Conservation (phyloP, 305 asterid genomes). For the Coffea humblotiana region DNA sequence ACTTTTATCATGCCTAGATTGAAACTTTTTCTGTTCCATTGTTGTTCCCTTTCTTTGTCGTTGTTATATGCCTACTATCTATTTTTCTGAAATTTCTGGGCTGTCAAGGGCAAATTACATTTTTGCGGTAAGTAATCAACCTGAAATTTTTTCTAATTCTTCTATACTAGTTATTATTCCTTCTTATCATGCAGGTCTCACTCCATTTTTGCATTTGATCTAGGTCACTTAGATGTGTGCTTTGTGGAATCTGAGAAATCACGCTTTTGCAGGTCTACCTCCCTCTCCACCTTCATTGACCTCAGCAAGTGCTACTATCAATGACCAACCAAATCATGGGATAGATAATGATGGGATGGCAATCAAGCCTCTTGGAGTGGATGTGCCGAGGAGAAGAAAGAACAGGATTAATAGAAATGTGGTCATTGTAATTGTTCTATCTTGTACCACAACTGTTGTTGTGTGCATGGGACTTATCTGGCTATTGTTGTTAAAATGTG, state of each 20-base stretch:
- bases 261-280: slow-evolving; percentile 68
- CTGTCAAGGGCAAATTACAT: background rate
- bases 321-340: slow-evolving; percentile 45
- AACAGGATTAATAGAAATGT: slow-evolving; percentile 41
- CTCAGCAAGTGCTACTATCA: slow-evolving; percentile 48
- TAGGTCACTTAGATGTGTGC: slow-evolving; percentile 14
- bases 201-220: background rate
- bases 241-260: slow-evolving; percentile 21
- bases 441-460: slow-evolving; percentile 66
- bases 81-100: background rate
- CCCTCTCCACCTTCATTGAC: slow-evolving; percentile 81
- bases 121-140: background rate
- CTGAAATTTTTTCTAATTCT: background rate
- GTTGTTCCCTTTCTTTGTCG: background rate
- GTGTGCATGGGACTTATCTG: slow-evolving; percentile 57
- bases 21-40: background rate
- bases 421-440: slow-evolving; percentile 54
- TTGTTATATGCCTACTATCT: background rate
- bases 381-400: slow-evolving; percentile 54
- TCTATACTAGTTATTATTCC: background rate
- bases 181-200: background rate
- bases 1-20: background rate
- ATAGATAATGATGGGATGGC: slow-evolving; percentile 40
- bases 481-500: slow-evolving; percentile 49
- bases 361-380: slow-evolving; percentile 83